A percentile compares a stretch with the other conserved stretches of the same genome.
Evolutionary conservation across 805 yeast species (phyloP).

Genomic region (Yarrowia bubula): DNA sequence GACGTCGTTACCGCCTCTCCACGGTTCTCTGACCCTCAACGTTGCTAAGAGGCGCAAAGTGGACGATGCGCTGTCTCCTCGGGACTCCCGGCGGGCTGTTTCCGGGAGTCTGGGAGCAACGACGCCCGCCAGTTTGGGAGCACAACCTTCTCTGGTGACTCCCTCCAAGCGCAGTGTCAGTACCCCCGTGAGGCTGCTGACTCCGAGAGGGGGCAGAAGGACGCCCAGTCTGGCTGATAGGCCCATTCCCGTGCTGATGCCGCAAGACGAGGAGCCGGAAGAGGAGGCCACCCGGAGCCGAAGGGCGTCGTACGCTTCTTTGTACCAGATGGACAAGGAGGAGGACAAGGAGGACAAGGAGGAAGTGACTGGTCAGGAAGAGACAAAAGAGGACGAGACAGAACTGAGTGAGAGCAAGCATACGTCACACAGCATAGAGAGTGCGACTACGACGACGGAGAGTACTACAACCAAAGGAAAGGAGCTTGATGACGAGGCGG

Average conservation of each 20-base stretch:
- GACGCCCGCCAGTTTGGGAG: background rate
- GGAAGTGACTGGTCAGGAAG: background rate
- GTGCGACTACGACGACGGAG: no score
- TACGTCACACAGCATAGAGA: no score
- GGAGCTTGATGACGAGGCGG: no score
- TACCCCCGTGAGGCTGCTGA: slow-evolving; percentile 4
- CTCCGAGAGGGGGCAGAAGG: slow-evolving; percentile 5
- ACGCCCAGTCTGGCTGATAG: slow-evolving; percentile 13
- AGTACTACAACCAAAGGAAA: no score
- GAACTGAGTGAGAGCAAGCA: no score
- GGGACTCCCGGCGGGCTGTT: background rate
- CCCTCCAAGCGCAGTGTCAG: slow-evolving; percentile 11
- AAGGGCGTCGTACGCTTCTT: background rate
- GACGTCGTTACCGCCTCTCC: slow-evolving; percentile 1
- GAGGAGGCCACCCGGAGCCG: background rate
- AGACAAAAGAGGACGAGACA: no score
- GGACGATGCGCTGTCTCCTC: background rate
- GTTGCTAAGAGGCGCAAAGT: slow-evolving; percentile 16
- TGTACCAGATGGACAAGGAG: background rate
- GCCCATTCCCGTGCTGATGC: slow-evolving; percentile 17
- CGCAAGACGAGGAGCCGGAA: background rate
- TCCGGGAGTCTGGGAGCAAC: background rate
- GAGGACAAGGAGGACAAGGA: background rate
- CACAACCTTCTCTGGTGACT: background rate
- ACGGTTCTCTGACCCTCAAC: slow-evolving; percentile 1